Conservation (phyloP, 805 yeast genomes). For the Cephaloascus albidus region DNA sequence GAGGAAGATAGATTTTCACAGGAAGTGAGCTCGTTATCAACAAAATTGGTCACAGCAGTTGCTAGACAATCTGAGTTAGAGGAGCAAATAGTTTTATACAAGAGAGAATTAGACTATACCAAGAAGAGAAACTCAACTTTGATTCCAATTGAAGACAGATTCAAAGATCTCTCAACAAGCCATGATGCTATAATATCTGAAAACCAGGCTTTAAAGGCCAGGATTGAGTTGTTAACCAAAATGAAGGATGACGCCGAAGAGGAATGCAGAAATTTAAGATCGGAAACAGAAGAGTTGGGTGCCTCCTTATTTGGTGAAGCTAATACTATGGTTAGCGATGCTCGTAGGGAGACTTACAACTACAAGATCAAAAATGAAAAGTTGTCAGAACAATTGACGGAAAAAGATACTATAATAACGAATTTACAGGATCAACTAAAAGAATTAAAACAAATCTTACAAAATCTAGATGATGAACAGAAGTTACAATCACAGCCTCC, state of each 20-base stretch:
- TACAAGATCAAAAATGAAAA: slow-evolving; percentile 50
- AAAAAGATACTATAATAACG: slow-evolving; percentile 59
- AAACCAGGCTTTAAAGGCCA: slow-evolving; percentile 3
- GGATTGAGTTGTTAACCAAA: slow-evolving; percentile 13
- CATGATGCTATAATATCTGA: not conserved
- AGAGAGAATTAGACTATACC: slow-evolving; percentile 21
- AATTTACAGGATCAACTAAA: slow-evolving; percentile 58
- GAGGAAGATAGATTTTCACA: slow-evolving; percentile 35
- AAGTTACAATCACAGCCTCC: slow-evolving; percentile 4
- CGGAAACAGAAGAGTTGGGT: slow-evolving; percentile 73
- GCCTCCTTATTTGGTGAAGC: slow-evolving; percentile 78
- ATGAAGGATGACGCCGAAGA: slow-evolving; percentile 41
- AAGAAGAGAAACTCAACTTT: slow-evolving; percentile 9
- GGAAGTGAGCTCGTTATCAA: slow-evolving; percentile 49
- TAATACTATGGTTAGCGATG: slow-evolving; percentile 74
- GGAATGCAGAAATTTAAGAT: slow-evolving; percentile 51
- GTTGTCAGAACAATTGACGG: slow-evolving; percentile 43
- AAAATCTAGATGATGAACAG: slow-evolving; percentile 39
- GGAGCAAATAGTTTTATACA: slow-evolving; percentile 32
- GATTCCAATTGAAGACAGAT: not conserved
- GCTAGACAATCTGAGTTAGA: slow-evolving; percentile 49
- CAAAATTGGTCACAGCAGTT: slow-evolving; percentile 51
- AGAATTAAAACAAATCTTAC: slow-evolving; percentile 53
- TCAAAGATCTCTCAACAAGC: not conserved
- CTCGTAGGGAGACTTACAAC: slow-evolving; percentile 57